Conservation (phyloP, 2,329 filamentous ascomycete genomes). For the Blumeria graminis region DNA sequence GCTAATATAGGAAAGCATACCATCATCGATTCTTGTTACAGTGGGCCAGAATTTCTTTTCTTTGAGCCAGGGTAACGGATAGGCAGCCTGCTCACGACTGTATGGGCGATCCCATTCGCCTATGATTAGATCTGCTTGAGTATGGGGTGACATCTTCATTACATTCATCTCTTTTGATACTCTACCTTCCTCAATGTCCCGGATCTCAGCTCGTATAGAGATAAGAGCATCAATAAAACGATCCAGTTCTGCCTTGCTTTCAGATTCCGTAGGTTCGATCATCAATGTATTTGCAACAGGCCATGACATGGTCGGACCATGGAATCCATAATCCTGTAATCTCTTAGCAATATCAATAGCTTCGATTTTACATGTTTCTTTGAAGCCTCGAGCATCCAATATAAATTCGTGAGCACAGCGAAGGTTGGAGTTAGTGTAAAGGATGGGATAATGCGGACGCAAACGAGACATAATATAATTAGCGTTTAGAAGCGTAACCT, state of each 20-base stretch:
- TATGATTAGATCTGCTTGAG: slow-evolving; percentile 52
- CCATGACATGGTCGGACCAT: slow-evolving; percentile 93
- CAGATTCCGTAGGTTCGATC: slow-evolving; percentile 92
- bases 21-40: slow-evolving; percentile 68
- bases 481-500: slow-evolving; percentile 81
- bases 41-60: slow-evolving; percentile 98
- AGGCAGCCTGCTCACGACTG: slow-evolving; percentile 59
- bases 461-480: slow-evolving; percentile 89
- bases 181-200: slow-evolving; percentile 56
- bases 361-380: slow-evolving; percentile 60
- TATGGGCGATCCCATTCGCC: slow-evolving; percentile 69
- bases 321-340: slow-evolving; percentile 91
- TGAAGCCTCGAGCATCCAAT: slow-evolving; percentile 67
- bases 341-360: slow-evolving; percentile 92
- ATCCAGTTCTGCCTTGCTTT: slow-evolving; percentile 79
- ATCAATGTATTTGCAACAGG: slow-evolving; percentile 87
- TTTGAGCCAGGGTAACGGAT: slow-evolving; percentile 55
- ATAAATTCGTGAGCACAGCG: slow-evolving; percentile 97
- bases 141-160: slow-evolving; percentile 74
- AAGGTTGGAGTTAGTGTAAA: slow-evolving; percentile 77
- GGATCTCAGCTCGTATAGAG: slow-evolving; percentile 65
- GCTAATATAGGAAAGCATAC: slow-evolving; percentile 23
- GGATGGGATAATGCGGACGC: slow-evolving; percentile 62
- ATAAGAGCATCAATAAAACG: slow-evolving; percentile 81
- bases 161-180: slow-evolving; percentile 57